Base-by-base conservation (phyloP, 1,284 basidiomycete genomes). In the Phylloporus sp. region DNA sequence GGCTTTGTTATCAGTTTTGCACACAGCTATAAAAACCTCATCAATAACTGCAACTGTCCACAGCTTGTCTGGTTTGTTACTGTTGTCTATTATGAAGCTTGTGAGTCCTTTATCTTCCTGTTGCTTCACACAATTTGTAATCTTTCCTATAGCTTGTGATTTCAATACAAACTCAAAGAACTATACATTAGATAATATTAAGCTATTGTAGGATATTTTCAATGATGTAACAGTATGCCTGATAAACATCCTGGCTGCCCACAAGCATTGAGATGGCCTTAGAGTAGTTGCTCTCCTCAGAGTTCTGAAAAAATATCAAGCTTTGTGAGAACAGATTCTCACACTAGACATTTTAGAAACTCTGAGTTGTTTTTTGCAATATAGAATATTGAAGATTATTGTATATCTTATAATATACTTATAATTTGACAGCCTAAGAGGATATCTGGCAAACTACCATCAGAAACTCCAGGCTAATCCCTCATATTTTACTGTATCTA, bases 21-120 rank as follows among this genome's bases (percentile, higher is more conserved):
- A n/a, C n/a, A n/a, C n/a, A n/a, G n/a, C n/a, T n/a, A n/a, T n/a
- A 37, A 15, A 26, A 31, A 29, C 4, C 46, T 76, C 42, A 66
- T 73, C 17, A 8, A 34, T 22, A 55, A 56, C 8, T 34, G 12
- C 18, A n/a, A 57, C 6, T 57, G 56, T 32, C 47, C 56, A 4
- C 31, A 61, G 1, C 58, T 76, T 10, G 65, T 72, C 6, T 66
- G 61, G 44, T 66, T 73, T 6, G 66, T 69, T 22, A 61, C 68
- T 20, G 63, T 75, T 2, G 72, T 70, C 17, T 76, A 71, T 54
- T 71, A 67, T 17, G 73, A 75, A 42, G 66, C 64, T 29, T 66
- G 72, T 73, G 28, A 61, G 72, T 52, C 10, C 24, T 24, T 18
- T 31, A 12, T 40, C 29, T 37, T 7, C 1, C 31, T 10, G 2